Base-by-base conservation (phyloP, 1,139 yeast species). In the Diutina neorugosa region DNA sequence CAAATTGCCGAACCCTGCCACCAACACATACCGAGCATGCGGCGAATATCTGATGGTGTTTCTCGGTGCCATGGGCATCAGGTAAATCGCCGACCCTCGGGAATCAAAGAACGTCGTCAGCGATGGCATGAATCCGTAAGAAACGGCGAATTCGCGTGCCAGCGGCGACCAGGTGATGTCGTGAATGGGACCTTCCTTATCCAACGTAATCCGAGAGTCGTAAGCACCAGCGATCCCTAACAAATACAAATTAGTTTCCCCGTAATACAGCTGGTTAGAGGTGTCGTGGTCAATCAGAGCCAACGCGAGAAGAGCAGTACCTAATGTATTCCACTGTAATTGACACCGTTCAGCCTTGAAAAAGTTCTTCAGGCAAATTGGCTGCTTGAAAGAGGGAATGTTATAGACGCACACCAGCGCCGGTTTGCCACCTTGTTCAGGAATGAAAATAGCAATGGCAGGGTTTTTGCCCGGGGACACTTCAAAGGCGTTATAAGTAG, bases 141-240 rank as follows among this genome's bases (percentile, higher is more conserved):
- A 90, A 52, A 93, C 98, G 55, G 97, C 98, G 72, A 94, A 94
- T 71, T 93, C 98, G 62, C 96, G 80, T 20, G 96, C 89, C 53
- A 91, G 83, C 56, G 98, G 97, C 31, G 96, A 86, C 99, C 99
- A 94, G 40, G 95, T 84, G 59, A 93, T 86, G 66, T 93, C 98
- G 69, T 94, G 97, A 60, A 94, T 90, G 51, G 98, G 98, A 27
- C 98, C 98, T 63, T 89, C 96, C 63, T 87, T 84, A 57, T 86
- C 89, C 62, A 94, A 80, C 55, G 83, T 80, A 61, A 94, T 91
- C 63, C 96, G 78, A 11, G 41, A 27, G 63, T 93, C 96, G 64
- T 88, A 90, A 44, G 93, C 80, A 9, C 97, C 98, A 21, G 96
- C 90, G 62, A 91, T 86, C 54, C 96, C 96, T 60, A 94, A 77